Conservation (phyloP, 83 land plant species). For the Picea abies region DNA sequence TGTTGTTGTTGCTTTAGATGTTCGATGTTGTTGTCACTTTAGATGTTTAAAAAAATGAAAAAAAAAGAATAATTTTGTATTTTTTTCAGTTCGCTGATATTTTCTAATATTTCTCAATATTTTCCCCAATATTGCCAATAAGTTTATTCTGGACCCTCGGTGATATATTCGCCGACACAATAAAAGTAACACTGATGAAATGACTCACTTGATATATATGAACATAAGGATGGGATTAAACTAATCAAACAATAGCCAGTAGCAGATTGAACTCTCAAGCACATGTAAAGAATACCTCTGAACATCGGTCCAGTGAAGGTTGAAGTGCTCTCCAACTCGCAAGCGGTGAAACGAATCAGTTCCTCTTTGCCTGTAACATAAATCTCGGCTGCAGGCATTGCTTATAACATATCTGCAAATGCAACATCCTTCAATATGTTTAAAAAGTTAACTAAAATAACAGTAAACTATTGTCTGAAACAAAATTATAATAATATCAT, state of each 20-base stretch:
- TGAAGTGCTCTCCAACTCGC: conserved; percentile 62
- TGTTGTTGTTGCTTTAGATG: no score
- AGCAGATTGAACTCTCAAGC: neutral
- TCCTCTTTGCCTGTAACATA: conserved; percentile 90
- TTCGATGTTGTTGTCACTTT: no score
- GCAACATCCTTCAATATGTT: neutral
- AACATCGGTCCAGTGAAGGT: conserved; percentile 81
- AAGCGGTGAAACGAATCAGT: conserved; percentile 52
- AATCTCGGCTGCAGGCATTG: conserved; percentile 80
- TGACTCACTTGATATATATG: no score
- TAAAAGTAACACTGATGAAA: no score
- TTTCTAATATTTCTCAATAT: no score
- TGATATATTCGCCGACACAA: no score
- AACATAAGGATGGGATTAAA: neutral
- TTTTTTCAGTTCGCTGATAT: no score
- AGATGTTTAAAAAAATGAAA: no score
- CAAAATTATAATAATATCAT: neutral
- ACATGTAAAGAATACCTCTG: conserved; percentile 50
- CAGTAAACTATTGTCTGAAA: neutral
- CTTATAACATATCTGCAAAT: conserved; percentile 78
- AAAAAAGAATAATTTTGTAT: no score
- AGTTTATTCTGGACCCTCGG: no score
- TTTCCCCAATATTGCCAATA: no score
- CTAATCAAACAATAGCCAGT: neutral
- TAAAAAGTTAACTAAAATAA: neutral